Percentiles rank a stretch among this genome's conserved stretches.
Conservation (phyloP, 2,329 filamentous ascomycete species). For the Aschersonia sp. region DNA sequence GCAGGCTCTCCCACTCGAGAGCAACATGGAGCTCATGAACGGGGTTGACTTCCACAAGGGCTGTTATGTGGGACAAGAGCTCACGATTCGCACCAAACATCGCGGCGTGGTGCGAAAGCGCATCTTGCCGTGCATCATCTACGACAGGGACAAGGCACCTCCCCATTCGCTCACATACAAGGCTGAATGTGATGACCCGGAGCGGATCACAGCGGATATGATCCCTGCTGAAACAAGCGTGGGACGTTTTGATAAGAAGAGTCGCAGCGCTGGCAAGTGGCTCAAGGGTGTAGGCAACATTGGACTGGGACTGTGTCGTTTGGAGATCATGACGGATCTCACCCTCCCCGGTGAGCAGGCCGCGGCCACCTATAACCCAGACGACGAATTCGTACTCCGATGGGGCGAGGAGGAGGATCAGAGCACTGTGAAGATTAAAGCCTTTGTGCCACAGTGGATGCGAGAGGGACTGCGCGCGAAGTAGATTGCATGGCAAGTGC, state of each 20-base stretch:
- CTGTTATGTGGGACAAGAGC: conserved; percentile 92
- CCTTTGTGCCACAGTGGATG: conserved; percentile 74
- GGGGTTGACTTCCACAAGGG: conserved; percentile 91
- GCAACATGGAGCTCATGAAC: conserved; percentile 73
- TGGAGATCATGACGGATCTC: conserved; percentile 84
- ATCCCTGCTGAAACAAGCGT: conserved; percentile 34
- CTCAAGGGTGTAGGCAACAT: conserved; percentile 69
- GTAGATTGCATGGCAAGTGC: background rate
- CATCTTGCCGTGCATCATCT: conserved; percentile 67
- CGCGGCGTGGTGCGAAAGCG: conserved; percentile 87
- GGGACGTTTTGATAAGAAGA: conserved; percentile 34
- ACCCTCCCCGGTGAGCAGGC: conserved; percentile 53
- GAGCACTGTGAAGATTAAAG: conserved; percentile 45
- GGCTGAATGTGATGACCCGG: conserved; percentile 13
- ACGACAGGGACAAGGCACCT: conserved; percentile 29
- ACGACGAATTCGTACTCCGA: conserved; percentile 47
- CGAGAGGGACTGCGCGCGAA: conserved; percentile 22
- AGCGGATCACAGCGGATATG: conserved; percentile 16
- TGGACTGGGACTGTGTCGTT: conserved; percentile 70
- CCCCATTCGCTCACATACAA: conserved; percentile 32
- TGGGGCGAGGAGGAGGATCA: conserved; percentile 28
- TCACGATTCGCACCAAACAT: conserved; percentile 91
- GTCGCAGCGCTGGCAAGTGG: conserved; percentile 70
- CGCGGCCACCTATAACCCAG: conserved; percentile 45
- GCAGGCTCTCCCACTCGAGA: conserved; percentile 69